Percentiles rank a stretch among this genome's conserved stretches.
Evolutionary conservation across 768 basidiomycete species (phyloP).

Genomic region (Filobasidium floriforme): DNA sequence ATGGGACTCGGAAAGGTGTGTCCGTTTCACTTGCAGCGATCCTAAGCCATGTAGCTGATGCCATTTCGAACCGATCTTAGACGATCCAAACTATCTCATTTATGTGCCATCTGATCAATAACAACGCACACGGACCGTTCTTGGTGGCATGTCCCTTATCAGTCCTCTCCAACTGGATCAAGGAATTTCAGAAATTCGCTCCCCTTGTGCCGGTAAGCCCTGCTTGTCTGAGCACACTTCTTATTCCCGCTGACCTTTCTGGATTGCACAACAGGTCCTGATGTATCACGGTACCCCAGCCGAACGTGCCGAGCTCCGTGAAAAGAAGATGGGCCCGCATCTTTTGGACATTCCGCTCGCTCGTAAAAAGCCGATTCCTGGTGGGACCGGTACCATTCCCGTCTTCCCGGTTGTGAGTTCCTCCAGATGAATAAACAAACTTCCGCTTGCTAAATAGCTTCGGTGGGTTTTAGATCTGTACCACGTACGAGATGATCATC

Average conservation of each 20-base stretch:
- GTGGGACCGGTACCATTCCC: constrained; percentile 34
- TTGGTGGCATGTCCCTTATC: constrained; percentile 87
- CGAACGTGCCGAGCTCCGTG: constrained; percentile 70
- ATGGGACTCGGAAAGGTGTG: constrained; percentile 73
- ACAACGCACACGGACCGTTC: constrained; percentile 65
- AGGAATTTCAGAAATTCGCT: constrained; percentile 76
- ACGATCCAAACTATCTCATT: constrained; percentile 94
- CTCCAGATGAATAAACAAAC: no score
- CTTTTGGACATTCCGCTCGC: background rate
- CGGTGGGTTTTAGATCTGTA: constrained; percentile 48
- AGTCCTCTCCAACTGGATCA: constrained; percentile 83
- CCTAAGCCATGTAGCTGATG: background rate
- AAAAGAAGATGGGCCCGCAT: background rate
- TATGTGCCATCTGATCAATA: constrained; percentile 76
- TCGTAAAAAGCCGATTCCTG: background rate
- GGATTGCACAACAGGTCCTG: constrained; percentile 60
- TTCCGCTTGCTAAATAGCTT: background rate
- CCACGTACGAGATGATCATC: constrained; percentile 90
- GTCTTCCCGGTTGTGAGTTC: constrained; percentile 61
- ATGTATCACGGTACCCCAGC: constrained; percentile 82
- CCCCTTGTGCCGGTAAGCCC: constrained; percentile 54
- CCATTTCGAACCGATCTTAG: constrained; percentile 45
- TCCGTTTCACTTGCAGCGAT: background rate
- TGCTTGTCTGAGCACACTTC: constrained; percentile 12
- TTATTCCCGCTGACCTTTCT: background rate